Percentiles rank a stretch among this genome's conserved stretches.
phyloP scores from a whole-genome alignment of 2,329 filamentous ascomycete genomes.

The Torrubiellomyces zombiae region DNA sequence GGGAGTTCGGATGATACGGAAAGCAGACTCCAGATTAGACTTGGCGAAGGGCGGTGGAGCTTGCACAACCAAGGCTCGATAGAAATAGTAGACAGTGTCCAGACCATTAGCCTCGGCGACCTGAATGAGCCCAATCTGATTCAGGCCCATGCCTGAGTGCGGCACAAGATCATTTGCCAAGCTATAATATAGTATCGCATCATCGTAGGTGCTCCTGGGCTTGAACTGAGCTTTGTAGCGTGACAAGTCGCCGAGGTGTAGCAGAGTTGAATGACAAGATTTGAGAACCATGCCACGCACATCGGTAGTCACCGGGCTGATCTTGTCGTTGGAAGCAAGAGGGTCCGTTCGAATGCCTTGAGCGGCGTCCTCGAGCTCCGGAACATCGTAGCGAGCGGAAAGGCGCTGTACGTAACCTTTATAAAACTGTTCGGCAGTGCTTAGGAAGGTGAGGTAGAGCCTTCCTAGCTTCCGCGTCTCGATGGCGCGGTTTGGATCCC shows the following conservation, averaged over 20 bases:
- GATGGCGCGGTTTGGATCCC: conserved; percentile 34
- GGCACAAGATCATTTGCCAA: conserved; percentile 68
- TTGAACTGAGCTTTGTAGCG: conserved; percentile 68
- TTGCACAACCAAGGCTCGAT: conserved; percentile 61
- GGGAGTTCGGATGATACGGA: conserved; percentile 36
- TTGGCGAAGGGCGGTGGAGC: conserved; percentile 59
- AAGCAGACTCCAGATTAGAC: conserved; percentile 64
- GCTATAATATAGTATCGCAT: conserved; percentile 68
- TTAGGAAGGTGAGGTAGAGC: conserved; percentile 70
- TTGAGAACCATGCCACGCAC: conserved; percentile 44
- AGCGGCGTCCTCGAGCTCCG: conserved; percentile 28
- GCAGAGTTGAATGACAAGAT: conserved; percentile 68
- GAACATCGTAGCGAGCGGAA: conserved; percentile 40
- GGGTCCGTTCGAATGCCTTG: conserved; percentile 24
- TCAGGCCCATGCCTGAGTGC: conserved; percentile 64
- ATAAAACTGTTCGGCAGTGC: conserved; percentile 79
- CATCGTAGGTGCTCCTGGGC: conserved; percentile 57
- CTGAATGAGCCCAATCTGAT: conserved; percentile 80
- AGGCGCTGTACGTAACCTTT: conserved; percentile 68
- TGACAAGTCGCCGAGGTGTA: conserved; percentile 78
- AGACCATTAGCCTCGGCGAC: conserved; percentile 65
- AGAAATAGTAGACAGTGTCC: conserved; percentile 76
- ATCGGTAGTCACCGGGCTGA: conserved; percentile 27
- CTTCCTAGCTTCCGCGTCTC: conserved; percentile 65
- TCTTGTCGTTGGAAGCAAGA: conserved; percentile 24